Percentiles rank a stretch among this genome's conserved stretches.
phyloP scores from a whole-genome alignment of 1,284 basidiomycete genomes.

The Ustilago tritici region DNA sequence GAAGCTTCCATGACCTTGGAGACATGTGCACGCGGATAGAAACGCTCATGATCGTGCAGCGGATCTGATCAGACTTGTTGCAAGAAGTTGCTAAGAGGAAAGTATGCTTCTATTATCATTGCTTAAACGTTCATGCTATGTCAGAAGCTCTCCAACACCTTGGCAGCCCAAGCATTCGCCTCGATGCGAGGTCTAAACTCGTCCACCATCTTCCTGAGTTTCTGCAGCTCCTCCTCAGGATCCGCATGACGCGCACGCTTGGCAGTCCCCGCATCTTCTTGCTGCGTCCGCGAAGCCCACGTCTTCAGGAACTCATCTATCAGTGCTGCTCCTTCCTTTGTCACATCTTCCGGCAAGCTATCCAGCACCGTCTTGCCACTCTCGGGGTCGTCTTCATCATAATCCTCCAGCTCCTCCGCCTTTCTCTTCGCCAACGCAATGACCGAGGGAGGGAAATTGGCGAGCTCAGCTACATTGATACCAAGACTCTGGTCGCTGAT shows the following conservation, averaged over 20 bases:
- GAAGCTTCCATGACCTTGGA: neutral
- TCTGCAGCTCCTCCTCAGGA: conserved; percentile 76
- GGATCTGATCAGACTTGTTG: neutral
- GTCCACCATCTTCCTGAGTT: conserved; percentile 77
- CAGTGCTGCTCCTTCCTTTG: conserved; percentile 82
- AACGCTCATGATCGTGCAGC: neutral
- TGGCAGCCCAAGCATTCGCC: conserved; percentile 81
- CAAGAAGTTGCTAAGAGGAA: neutral
- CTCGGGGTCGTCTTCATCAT: conserved; percentile 72
- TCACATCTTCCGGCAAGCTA: conserved; percentile 73
- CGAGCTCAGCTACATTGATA: conserved; percentile 96
- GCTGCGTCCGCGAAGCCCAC: conserved; percentile 74
- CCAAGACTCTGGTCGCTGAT: conserved; percentile 92
- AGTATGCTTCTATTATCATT: neutral
- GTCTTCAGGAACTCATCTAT: conserved; percentile 82
- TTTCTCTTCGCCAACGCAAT: conserved; percentile 93
- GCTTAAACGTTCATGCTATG: neutral
- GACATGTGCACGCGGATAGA: neutral
- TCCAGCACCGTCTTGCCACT: conserved; percentile 23
- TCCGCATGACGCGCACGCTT: conserved; percentile 47
- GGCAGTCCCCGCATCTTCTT: conserved; percentile 3
- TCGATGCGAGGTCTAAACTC: conserved; percentile 79
- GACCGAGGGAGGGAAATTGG: conserved; percentile 94
- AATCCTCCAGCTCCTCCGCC: conserved; percentile 96
- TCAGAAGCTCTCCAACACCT: conserved; percentile 72